A percentile compares a stretch with the other conserved stretches of the same genome.
phyloP scores from a whole-genome alignment of 1,139 yeast species.

The Candida frijolesensis region DNA sequence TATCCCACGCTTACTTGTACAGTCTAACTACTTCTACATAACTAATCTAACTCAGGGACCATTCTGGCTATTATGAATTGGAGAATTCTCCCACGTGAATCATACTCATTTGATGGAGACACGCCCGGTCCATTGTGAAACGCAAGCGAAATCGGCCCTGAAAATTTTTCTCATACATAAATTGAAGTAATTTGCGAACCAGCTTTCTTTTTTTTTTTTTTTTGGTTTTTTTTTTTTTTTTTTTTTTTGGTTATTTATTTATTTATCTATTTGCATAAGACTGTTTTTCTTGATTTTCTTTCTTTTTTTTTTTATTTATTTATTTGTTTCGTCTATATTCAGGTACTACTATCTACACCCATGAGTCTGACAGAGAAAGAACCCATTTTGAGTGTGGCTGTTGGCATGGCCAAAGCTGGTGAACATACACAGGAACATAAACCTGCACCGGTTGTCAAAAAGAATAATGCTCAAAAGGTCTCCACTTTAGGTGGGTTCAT shows the following conservation, averaged over 20 bases:
- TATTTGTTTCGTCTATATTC: neutral
- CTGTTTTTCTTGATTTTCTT: neutral
- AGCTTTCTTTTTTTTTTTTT: neutral
- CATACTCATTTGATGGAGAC: neutral
- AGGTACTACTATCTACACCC: too few relatives aligned
- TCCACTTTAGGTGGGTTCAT: conserved; percentile 78
- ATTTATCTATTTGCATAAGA: neutral
- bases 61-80: neutral
- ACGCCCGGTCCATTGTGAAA: neutral
- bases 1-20: too few relatives aligned
- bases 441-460: neutral
- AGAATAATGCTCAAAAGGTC: conserved; percentile 47
- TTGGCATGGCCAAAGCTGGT: neutral
- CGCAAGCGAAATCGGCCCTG: conserved; percentile 3
- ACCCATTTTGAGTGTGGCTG: neutral
- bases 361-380: conserved; percentile 10
- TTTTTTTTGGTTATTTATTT: neutral
- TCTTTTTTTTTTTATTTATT: neutral
- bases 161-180: neutral
- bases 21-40: too few relatives aligned
- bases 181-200: neutral
- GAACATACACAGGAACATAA: too few relatives aligned
- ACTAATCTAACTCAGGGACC: too few relatives aligned
- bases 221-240: neutral
- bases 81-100: neutral